These are phyloP conservation scores for Entophlyctis luteolus DNA, from an alignment of 192 early-diverging fungal species.

Conservation along the genomic window DNA sequence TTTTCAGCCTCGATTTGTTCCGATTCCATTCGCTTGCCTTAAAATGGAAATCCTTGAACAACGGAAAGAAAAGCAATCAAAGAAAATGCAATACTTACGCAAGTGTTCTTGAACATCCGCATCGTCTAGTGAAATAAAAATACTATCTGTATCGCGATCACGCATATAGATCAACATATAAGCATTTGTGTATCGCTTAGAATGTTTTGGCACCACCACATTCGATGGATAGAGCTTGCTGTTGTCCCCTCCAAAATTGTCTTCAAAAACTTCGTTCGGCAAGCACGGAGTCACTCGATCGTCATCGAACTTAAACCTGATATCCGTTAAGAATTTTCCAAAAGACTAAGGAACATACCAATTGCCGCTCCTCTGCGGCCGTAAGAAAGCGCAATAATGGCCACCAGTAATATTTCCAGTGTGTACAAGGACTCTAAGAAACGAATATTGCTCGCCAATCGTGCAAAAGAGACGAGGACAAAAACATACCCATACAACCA, in stretches of 20 bases:
- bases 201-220: slow-evolving; percentile 25
- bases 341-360: slow-evolving; percentile 50
- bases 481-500: slow-evolving; percentile 71
- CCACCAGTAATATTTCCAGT: slow-evolving; percentile 88
- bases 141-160: slow-evolving; percentile 63
- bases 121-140: slow-evolving; percentile 62
- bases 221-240: slow-evolving; percentile 22
- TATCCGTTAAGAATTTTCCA: not conserved
- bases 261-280: slow-evolving; percentile 81
- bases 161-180: slow-evolving; percentile 99
- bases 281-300: slow-evolving; percentile 82
- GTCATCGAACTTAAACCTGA: slow-evolving; percentile 84
- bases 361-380: slow-evolving; percentile 69
- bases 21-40: slow-evolving; percentile 46
- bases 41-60: slow-evolving; percentile 13
- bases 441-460: not conserved
- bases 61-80: not conserved
- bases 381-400: slow-evolving; percentile 90
- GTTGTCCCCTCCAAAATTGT: slow-evolving; percentile 86
- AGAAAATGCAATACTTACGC: slow-evolving; percentile 28
- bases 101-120: slow-evolving; percentile 83
- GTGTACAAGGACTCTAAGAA: slow-evolving; percentile 83
- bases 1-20: slow-evolving; percentile 59
- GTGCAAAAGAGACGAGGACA: not conserved
- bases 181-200: slow-evolving; percentile 89